Conservation (phyloP, 2,329 filamentous ascomycete species). For the Neofusicoccum kwambonambiense region DNA sequence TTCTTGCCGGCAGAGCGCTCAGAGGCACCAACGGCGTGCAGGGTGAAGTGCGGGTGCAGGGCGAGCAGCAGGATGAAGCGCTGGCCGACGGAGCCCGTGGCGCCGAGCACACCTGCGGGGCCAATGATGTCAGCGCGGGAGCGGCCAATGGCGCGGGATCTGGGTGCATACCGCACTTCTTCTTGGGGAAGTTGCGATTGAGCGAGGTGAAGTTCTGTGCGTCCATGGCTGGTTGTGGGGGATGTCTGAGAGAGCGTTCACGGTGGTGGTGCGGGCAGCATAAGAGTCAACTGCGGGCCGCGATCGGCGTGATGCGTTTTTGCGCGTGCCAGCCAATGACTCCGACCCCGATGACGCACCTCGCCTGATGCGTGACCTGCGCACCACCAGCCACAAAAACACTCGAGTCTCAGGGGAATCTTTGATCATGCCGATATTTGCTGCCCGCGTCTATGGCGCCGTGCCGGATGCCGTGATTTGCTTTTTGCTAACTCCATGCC, state of each 20-base stretch:
- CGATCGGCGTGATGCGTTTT: slow-evolving; percentile 9
- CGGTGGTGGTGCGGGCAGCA: background rate
- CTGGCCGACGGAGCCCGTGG: slow-evolving; percentile 91
- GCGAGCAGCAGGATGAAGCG: slow-evolving; percentile 91
- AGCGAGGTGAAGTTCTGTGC: slow-evolving; percentile 42
- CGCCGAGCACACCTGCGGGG: slow-evolving; percentile 68
- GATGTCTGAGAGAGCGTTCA: background rate
- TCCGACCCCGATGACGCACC: background rate
- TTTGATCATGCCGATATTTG: too few species aligned
- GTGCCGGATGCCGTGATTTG: too few species aligned
- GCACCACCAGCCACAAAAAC: background rate
- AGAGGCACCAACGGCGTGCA: slow-evolving; percentile 88
- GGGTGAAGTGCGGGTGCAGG: slow-evolving; percentile 79
- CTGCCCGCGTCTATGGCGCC: too few species aligned
- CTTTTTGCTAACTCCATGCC: too few species aligned
- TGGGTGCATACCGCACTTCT: slow-evolving; percentile 49
- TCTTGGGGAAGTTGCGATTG: slow-evolving; percentile 47
- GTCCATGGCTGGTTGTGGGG: slow-evolving; percentile 36
- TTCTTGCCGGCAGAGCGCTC: slow-evolving; percentile 87
- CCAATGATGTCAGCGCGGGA: slow-evolving; percentile 10
- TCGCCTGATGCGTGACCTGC: background rate
- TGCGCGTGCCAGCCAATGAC: slow-evolving; percentile 4
- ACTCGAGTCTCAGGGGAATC: too few species aligned
- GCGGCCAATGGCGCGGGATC: slow-evolving; percentile 20
- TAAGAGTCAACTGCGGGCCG: background rate